A percentile compares a stretch with the other conserved stretches of the same genome.
Conservation (phyloP, 768 basidiomycete species). For the Russula foetens region DNA sequence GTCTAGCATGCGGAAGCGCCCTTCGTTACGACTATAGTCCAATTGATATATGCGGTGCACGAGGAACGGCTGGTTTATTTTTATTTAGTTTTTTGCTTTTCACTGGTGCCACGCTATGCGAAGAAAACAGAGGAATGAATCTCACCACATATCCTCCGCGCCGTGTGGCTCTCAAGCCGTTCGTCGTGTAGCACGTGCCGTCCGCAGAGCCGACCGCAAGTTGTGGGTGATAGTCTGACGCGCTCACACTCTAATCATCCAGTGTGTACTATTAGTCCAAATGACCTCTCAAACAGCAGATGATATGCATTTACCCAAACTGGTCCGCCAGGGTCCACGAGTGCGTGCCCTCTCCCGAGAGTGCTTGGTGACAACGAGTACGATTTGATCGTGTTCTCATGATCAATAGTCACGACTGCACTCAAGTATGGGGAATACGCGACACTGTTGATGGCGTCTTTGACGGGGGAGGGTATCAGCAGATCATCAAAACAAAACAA, state of each 20-base stretch:
- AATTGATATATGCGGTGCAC: constrained; percentile 77
- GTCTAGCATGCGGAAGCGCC: constrained; percentile 85
- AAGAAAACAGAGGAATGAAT: background rate
- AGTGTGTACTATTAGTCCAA: background rate
- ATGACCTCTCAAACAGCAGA: background rate
- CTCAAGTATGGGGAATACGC: constrained; percentile 61
- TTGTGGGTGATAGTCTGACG: constrained; percentile 85
- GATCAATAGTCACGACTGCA: constrained; percentile 70
- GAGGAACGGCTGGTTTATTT: constrained; percentile 59
- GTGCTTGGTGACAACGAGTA: constrained; percentile 65
- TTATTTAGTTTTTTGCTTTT: background rate
- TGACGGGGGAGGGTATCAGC: background rate
- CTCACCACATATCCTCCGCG: constrained; percentile 67
- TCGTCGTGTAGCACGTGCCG: constrained; percentile 71
- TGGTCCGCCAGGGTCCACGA: constrained; percentile 71
- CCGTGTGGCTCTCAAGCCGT: constrained; percentile 56
- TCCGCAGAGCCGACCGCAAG: constrained; percentile 78
- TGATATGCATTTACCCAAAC: constrained; percentile 58
- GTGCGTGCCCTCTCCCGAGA: constrained; percentile 62
- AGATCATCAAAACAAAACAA: background rate
- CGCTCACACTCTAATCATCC: constrained; percentile 59
- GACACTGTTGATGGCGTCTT: constrained; percentile 66
- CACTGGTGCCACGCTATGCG: too few relatives aligned
- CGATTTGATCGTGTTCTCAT: constrained; percentile 72
- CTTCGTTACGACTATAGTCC: constrained; percentile 72